Evolutionary conservation across 805 yeast species (phyloP), one percentile per base, ranked within the genome.

Genomic region (Saccharomycopsis fibuligera): DNA sequence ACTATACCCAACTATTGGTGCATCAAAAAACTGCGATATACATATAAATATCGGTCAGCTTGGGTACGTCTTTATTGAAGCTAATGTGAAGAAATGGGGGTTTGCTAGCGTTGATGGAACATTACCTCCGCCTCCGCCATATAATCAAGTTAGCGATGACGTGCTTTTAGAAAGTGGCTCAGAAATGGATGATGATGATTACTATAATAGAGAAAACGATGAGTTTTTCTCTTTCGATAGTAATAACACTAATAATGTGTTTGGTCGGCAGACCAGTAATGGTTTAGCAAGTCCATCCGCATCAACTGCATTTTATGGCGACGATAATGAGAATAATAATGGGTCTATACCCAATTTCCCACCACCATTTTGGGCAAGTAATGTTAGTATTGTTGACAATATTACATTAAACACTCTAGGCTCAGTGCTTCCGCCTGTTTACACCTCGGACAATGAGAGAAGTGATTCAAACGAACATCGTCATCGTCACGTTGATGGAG

Each of bases 41-140:
- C 90, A 86, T 63, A 95, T 86, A 9, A 93, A 88, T 60, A 66
- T 93, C 48, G 99, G 99, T 17, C 91, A 86, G 57, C 73, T 80
- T 49, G 97, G 96, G 2, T 89, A 78, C 66, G 96, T 90, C 2
- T 88, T 76, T 60, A 86, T 90, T 43, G 96, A 90, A 61, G 96
- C 87, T 1, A 88, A 89, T 61, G 96, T 90, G 35, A 89, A 89
- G 62, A 88, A 86, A 62, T 89, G 96, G 96, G 96, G 96, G 4
- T 83, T 84, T 58, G 96, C 95, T n/a, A 91, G 93, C 2, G 73
- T 53, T 8, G 86, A 83, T 56, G 99, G 98, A 1, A 76, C 74
- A 43, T 83, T 89, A 50, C 83, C 95, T 3, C 95, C 98, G 4
- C 96, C 98, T 2, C 99, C 99, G 1, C 83, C 93, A 8, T 91